Conservation (phyloP, 345 rosid species). For the Combretum micranthum region DNA sequence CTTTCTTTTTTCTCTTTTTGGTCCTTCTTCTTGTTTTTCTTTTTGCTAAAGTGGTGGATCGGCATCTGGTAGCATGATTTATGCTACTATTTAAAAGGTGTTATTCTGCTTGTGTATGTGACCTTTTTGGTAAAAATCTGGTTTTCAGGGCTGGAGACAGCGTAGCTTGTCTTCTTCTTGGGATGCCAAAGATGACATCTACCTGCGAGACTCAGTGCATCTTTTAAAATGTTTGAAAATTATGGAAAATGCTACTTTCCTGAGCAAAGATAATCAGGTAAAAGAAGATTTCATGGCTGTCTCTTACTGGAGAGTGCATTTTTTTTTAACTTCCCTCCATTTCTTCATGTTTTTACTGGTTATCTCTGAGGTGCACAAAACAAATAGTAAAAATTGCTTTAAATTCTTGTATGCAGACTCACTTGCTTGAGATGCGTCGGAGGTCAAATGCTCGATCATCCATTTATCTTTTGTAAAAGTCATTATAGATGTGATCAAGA, state of each 20-base stretch:
- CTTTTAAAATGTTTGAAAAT: conserved; percentile 82
- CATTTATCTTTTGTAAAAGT: conserved; percentile 47
- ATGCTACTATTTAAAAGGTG: too few species aligned
- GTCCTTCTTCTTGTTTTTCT: too few species aligned
- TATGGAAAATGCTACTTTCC: conserved; percentile 95
- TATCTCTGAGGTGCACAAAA: too few species aligned
- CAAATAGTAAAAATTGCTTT: background rate
- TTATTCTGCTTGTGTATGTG: too few species aligned
- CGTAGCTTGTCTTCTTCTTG: conserved; percentile 20
- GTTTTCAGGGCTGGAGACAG: conserved; percentile 41
- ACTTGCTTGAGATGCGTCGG: conserved; percentile 74
- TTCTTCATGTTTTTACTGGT: too few species aligned
- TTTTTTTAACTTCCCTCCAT: conserved; percentile 3
- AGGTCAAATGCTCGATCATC: conserved; percentile 33
- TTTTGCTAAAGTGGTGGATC: too few species aligned
- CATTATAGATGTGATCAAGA: conserved; percentile 51
- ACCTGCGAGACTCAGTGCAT: conserved; percentile 40
- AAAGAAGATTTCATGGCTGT: background rate
- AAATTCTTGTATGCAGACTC: conserved; percentile 37
- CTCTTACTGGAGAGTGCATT: too few species aligned
- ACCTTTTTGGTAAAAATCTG: too few species aligned
- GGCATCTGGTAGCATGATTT: too few species aligned
- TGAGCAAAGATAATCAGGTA: conserved; percentile 91
- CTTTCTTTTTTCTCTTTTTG: too few species aligned
- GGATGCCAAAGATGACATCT: conserved; percentile 32